phyloP scores from a whole-genome alignment of 208 protist species.

The Leishmania guyanensis region DNA sequence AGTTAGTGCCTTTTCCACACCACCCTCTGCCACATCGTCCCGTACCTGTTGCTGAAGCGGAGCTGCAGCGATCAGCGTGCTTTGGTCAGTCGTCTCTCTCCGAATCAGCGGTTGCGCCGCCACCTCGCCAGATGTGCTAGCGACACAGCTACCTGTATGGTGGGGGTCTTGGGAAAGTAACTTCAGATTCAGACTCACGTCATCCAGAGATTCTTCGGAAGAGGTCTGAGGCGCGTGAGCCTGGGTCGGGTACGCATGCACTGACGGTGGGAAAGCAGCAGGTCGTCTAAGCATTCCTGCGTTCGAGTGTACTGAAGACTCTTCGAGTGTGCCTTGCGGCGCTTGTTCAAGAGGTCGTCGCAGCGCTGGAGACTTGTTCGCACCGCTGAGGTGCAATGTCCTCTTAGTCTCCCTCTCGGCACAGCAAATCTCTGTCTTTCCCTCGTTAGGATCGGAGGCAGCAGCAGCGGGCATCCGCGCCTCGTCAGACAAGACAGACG shows the following conservation, averaged over 20 bases:
- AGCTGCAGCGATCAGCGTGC: background rate
- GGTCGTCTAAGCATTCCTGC: background rate
- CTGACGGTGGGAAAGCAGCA: background rate
- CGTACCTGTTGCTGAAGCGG: background rate
- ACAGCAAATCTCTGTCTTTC: background rate
- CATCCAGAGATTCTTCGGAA: background rate
- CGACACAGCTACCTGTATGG: background rate
- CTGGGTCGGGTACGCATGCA: background rate
- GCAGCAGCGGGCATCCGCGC: background rate
- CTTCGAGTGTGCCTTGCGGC: background rate
- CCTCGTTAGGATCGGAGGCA: background rate
- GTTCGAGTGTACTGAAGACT: background rate
- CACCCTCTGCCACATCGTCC: background rate
- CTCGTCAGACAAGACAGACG: background rate
- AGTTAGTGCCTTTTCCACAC: background rate
- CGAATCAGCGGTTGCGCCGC: background rate
- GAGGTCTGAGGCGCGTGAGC: background rate
- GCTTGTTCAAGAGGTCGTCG: background rate
- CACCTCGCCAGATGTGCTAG: background rate
- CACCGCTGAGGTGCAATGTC: background rate
- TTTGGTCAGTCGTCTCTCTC: background rate
- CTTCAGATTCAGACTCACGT: background rate
- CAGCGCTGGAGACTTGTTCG: background rate
- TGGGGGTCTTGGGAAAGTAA: background rate
- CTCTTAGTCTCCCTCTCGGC: background rate